Evolutionary conservation across 2,329 filamentous ascomycete genomes (phyloP).

Genomic region (Fusarium tjaetaba): DNA sequence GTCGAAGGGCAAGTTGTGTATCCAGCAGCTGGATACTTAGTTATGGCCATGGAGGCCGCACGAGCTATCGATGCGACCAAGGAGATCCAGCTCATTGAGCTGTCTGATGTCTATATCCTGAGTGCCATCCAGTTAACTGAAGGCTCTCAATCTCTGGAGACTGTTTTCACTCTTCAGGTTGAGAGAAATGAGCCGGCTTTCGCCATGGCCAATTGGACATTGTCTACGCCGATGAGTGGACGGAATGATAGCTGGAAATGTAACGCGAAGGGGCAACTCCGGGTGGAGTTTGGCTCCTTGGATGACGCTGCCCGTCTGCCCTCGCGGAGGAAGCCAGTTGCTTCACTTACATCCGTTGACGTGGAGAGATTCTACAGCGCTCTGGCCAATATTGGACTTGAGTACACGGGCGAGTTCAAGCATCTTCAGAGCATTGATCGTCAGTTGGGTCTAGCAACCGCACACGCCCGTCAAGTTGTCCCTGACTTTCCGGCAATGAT

Average conservation of each 20-base stretch:
- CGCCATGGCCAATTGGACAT: neutral
- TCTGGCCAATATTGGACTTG: neutral
- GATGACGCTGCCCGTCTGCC: neutral
- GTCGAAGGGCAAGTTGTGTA: constrained; percentile 50
- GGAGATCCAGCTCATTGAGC: neutral
- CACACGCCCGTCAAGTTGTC: neutral
- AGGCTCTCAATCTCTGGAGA: neutral
- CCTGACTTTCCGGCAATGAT: constrained; percentile 21
- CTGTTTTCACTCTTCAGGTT: constrained; percentile 10
- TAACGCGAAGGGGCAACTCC: neutral
- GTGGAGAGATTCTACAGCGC: neutral
- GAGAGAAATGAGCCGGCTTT: neutral
- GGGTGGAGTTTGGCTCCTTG: neutral
- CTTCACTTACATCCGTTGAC: neutral
- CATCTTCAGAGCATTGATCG: constrained; percentile 18
- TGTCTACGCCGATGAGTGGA: neutral
- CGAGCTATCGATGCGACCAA: neutral
- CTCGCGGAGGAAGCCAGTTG: neutral
- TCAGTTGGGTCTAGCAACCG: constrained; percentile 12
- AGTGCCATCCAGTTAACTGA: constrained; percentile 1
- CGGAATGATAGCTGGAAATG: neutral
- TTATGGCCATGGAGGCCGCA: constrained; percentile 49
- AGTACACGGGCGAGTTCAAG: neutral
- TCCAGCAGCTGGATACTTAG: constrained; percentile 51
- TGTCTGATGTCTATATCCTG: neutral